Evolutionary conservation across 306 rosid species (phyloP), one percentile per base, ranked within the genome.

Genomic region (Mimosa pudica): DNA sequence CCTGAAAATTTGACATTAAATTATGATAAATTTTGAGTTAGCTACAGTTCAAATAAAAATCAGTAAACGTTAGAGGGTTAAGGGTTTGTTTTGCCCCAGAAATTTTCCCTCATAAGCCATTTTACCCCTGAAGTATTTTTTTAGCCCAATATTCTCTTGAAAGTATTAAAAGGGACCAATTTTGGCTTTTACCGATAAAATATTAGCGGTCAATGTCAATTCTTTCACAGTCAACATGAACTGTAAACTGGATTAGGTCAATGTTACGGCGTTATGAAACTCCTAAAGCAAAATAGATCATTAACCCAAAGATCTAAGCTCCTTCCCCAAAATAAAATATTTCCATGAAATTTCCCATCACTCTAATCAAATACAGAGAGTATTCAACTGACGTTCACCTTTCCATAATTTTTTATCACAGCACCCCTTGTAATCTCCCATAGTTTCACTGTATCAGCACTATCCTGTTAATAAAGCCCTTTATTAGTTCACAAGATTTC

Each of bases 341-440:
- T 74, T 5, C 32, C 75, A 18, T 46, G n/a, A 30, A 61, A 62
- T 17, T 38, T 18, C 74, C 52, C 51, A 36, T 71, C 20, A 32
- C 51, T 49, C 52, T 55, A 84, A 63, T 58, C n/a, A 44, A 32
- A 72, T 42, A 66, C 41, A 45, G 11, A 38, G 77, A 49, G 65
- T 42, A 41, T 69, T 12, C 44, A 83, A 68, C 55, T 45, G 8
- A 70, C 48, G 41, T n/a, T 64, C 76, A 91, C 98, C 98, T 89
- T 91, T 81, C 98, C 97, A 72, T 84, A 93, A 84, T 91, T 92
- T 83, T 86, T 92, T 77, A 91, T 79, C 47, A 93, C 92, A 77
- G 83, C 78, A 62, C 98, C 97, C 79, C 85, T 89, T n/a, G 98
- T 93, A 30, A 93, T 85, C 86, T 93, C 98, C 97, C 98, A 93